phyloP scores from a whole-genome alignment of 495 filamentous ascomycete genomes.

The Pseudevernia furfuracea region DNA sequence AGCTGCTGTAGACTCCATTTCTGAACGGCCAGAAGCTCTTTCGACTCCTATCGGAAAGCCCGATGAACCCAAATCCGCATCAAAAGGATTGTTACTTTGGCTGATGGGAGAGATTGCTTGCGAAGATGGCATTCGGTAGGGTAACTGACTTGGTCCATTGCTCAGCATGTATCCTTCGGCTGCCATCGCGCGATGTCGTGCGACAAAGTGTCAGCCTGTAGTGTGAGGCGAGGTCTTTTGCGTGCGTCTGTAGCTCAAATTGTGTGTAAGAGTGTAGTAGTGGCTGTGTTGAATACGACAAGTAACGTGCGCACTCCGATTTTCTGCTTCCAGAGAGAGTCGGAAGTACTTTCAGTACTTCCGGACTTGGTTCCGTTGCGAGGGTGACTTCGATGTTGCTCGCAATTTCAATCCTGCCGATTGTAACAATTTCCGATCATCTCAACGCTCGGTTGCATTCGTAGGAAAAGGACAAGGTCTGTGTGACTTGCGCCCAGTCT shows the following conservation, averaged over 20 bases:
- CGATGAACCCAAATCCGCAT: conserved; percentile 16
- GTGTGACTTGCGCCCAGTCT: conserved; percentile 8
- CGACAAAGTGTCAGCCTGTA: not conserved
- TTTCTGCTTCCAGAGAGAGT: not conserved
- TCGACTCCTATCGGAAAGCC: conserved; percentile 22
- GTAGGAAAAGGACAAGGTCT: conserved; percentile 3
- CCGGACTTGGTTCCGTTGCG: not conserved
- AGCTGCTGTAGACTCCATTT: conserved; percentile 29
- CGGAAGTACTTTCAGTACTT: not conserved
- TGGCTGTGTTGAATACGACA: not conserved
- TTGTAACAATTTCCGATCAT: conserved; percentile 2
- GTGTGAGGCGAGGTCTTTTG: not conserved
- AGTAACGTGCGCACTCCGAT: not conserved
- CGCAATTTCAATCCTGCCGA: conserved; percentile 3
- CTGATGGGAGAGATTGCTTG: conserved; percentile 25
- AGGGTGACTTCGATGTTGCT: not conserved
- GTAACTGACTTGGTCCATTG: conserved; percentile 18
- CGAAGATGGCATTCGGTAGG: conserved; percentile 21
- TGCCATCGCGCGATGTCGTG: conserved; percentile 16
- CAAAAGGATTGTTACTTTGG: conserved; percentile 24
- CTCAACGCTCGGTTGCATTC: not conserved
- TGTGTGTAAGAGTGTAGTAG: not conserved
- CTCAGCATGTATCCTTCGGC: conserved; percentile 17
- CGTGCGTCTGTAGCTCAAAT: not conserved
- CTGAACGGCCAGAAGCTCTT: conserved; percentile 3